Evolutionary conservation across 2,329 filamentous ascomycete species (phyloP), one percentile per base, ranked within the genome.

Genomic region (Colletotrichum orbiculare): DNA sequence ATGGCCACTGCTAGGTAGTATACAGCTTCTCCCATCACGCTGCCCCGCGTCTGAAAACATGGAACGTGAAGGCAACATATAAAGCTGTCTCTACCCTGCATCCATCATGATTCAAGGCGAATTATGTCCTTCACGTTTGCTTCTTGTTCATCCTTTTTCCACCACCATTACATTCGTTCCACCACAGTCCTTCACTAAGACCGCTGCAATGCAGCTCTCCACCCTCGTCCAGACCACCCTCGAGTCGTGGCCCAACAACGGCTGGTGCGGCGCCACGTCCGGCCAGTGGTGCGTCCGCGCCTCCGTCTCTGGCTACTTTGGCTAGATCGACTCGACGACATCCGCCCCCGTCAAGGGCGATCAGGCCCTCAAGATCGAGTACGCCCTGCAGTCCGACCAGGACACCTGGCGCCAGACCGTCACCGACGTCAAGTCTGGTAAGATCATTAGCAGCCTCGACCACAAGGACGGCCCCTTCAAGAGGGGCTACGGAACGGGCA

Each of bases 401-500:
- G 66, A 67, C 48, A 71, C 68, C 11, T 71, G 59, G 68, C 69
- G 52, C 41, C 70, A 59, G 74, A 70, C 64, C 38, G 69, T 79
- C 13, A 79, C 76, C 35, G 76, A 81, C 50, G 76, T 73, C 3
- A 48, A 71, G 34, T 77, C 75, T 15, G 75, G 77, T 11, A 71
- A 68, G 8, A 42, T 70, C 1, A 71, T 81, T 11, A 76, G 74
- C 10, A 72, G 73, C 1, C 79, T 76, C 68, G 71, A 71, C 6
- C 70, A 74, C 37, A 70, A 73, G 42, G 74, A 74, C 4, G 78
- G 78, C 0, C 76, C 76, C 11, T 70, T 67, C 13, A 80, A 79
- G 77, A 77, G 70, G 9, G 77, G 74, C 9, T 76, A 73, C 53
- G 75, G 77, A 46, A 81, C 77, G 2, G 78, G 78, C n/a, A 81